Evolutionary conservation across 139 green algal genomes (phyloP).

Genomic region (Chlamydomonas sp.): DNA sequence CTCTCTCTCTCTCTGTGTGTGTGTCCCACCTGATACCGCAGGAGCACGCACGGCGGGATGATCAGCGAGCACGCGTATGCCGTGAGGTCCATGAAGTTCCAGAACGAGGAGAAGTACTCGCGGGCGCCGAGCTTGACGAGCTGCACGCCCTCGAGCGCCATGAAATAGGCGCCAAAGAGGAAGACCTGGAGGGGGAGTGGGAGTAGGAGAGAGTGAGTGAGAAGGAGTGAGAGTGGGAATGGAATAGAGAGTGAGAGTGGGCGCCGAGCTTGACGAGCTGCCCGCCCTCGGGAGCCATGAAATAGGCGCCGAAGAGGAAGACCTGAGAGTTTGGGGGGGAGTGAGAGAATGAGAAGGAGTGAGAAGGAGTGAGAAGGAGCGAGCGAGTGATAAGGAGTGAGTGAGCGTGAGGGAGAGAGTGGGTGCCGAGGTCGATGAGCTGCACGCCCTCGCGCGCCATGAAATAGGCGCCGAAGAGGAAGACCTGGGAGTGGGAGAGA

Average conservation of each 20-base stretch:
- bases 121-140: slow-evolving; percentile 15
- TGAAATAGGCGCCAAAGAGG: slow-evolving; percentile 24
- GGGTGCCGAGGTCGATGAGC: slow-evolving; percentile 21
- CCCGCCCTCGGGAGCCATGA: slow-evolving; percentile 17
- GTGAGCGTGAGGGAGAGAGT: too few species aligned
- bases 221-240: neutral
- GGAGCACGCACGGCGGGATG: slow-evolving; percentile 19
- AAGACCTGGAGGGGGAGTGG: slow-evolving; percentile 12
- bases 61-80: slow-evolving; percentile 26
- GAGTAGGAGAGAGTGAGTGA: neutral
- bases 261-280: slow-evolving; percentile 25
- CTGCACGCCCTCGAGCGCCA: slow-evolving; percentile 23
- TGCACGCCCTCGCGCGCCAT: slow-evolving; percentile 21
- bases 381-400: neutral
- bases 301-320: slow-evolving; percentile 28
- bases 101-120: slow-evolving; percentile 30
- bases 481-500: too few species aligned
- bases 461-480: slow-evolving; percentile 26
- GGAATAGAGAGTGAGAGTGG: too few species aligned
- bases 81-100: slow-evolving; percentile 30
- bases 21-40: too few species aligned
- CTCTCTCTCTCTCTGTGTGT: too few species aligned
- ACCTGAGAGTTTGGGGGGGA: too few species aligned
- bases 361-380: neutral
- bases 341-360: slow-evolving; percentile 10